Conservation (phyloP, 2,329 filamentous ascomycete species). For the Botrytis pseudocinerea region DNA sequence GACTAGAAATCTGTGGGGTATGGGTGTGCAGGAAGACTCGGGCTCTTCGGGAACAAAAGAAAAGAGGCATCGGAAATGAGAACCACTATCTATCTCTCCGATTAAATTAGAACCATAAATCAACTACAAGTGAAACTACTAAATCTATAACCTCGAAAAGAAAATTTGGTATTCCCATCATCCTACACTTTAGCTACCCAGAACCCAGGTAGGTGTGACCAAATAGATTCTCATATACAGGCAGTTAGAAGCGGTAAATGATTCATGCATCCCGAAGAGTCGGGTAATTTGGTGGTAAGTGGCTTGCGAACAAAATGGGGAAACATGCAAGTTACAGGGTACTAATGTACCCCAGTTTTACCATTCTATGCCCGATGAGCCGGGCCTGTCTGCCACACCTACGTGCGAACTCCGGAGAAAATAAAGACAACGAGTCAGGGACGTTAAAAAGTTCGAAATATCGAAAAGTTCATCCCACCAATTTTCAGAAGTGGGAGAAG, state of each 20-base stretch:
- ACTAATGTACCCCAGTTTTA: neutral
- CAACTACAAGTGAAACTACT: neutral
- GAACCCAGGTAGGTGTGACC: neutral
- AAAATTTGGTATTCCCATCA: neutral
- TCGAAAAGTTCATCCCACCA: neutral
- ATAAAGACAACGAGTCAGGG: neutral
- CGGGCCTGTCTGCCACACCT: neutral
- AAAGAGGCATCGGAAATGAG: constrained; percentile 3
- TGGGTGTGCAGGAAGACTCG: neutral
- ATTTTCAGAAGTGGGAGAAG: neutral
- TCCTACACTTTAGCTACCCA: neutral
- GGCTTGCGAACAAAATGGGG: neutral
- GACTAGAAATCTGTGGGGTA: neutral
- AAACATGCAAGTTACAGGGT: neutral
- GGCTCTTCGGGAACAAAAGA: neutral
- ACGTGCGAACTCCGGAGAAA: neutral
- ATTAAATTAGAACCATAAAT: neutral
- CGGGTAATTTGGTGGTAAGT: neutral
- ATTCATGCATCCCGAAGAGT: neutral
- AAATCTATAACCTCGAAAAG: neutral
- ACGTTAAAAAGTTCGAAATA: neutral
- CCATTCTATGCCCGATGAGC: neutral
- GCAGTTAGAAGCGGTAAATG: neutral
- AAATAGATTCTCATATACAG: neutral
- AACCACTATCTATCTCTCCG: neutral